A percentile compares a stretch with the other conserved stretches of the same genome.
Evolutionary conservation across 2,329 filamentous ascomycete genomes (phyloP).

Genomic region (Trichophyton rubrum): DNA sequence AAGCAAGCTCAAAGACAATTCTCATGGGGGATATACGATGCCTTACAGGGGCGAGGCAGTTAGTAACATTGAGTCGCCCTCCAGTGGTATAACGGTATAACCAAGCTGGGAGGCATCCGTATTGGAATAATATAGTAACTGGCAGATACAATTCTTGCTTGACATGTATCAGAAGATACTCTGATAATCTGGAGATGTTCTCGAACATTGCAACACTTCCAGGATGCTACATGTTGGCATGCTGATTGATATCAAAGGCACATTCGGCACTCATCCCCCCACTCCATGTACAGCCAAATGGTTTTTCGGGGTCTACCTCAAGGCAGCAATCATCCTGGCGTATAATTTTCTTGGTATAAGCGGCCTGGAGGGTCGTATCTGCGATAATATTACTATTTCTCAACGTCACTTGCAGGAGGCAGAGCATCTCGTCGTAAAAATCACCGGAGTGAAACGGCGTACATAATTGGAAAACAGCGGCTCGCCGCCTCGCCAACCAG

Average conservation of each 20-base stretch:
- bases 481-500: not conserved
- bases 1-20: not conserved
- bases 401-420: not conserved
- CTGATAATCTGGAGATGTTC: not conserved
- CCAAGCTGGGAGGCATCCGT: not conserved
- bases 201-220: not conserved
- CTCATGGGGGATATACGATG: not conserved
- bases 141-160: not conserved
- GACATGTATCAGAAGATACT: too few species aligned
- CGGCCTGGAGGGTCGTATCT: not conserved
- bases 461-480: not conserved
- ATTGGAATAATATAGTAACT: not conserved
- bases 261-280: not conserved
- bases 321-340: constrained; percentile 2
- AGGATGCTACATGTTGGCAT: not conserved
- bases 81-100: not conserved
- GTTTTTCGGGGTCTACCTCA: not conserved
- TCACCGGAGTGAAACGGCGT: not conserved
- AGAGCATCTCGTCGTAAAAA: not conserved
- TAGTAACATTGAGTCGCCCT: not conserved
- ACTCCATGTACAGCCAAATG: not conserved
- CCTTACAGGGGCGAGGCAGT: not conserved
- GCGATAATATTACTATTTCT: not conserved
- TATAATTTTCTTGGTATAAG: not conserved
- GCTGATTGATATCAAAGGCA: not conserved